phyloP scores from a whole-genome alignment of 768 basidiomycete species.

The Mycena rebaudengoi region DNA sequence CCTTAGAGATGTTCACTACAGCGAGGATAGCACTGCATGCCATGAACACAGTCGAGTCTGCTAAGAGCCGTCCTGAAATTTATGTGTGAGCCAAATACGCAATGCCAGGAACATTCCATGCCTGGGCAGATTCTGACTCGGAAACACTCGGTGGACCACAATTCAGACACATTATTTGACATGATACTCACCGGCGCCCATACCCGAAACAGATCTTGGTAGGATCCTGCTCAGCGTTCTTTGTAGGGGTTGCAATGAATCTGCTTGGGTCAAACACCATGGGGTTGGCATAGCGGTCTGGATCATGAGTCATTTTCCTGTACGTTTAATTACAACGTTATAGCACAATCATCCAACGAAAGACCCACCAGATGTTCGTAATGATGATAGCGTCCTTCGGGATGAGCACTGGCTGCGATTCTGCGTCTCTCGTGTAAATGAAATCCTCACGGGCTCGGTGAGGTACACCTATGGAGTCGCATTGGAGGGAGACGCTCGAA shows the following conservation, averaged over 20 bases:
- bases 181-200: slow-evolving; percentile 15
- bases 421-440: neutral
- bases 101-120: neutral
- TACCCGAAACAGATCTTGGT: slow-evolving; percentile 7
- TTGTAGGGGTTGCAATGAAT: slow-evolving; percentile 3
- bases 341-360: neutral
- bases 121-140: slow-evolving; percentile 6
- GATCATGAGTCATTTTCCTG: slow-evolving; percentile 31
- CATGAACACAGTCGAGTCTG: slow-evolving; percentile 2
- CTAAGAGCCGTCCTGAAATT: slow-evolving; percentile 4
- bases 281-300: slow-evolving; percentile 12
- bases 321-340: neutral
- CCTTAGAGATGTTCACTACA: slow-evolving; percentile 12
- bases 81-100: neutral
- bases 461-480: neutral
- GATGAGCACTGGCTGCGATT: slow-evolving; percentile 1
- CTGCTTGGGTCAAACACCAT: slow-evolving; percentile 22
- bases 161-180: neutral
- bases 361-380: slow-evolving; percentile 16
- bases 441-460: slow-evolving; percentile 14
- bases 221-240: slow-evolving; percentile 10
- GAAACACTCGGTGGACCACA: too few species aligned
- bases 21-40: slow-evolving; percentile 11
- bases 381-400: slow-evolving; percentile 12
- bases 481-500: neutral